A percentile compares a stretch with the other conserved stretches of the same genome.
These are phyloP conservation scores for Trifolium dubium DNA, from an alignment of 306 rosid genomes.

Conservation along the genomic window DNA sequence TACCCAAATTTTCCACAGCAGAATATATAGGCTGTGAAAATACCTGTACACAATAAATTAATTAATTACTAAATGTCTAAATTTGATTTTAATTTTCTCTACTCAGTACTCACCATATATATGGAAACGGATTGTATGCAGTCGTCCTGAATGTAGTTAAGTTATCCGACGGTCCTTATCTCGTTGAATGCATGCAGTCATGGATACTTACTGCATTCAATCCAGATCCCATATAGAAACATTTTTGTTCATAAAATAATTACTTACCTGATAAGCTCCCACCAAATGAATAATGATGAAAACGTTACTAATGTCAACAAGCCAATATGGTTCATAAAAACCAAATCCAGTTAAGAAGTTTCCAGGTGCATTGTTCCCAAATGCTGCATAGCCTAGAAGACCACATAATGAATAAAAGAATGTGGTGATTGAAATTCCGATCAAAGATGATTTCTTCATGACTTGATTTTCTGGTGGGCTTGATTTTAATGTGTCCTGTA, in stretches of 20 bases:
- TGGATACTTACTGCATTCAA: too few species aligned
- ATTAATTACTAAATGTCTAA: background rate
- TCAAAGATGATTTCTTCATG: slow-evolving; percentile 45
- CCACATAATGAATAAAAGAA: slow-evolving; percentile 53
- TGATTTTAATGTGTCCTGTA: slow-evolving; percentile 55
- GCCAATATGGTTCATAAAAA: slow-evolving; percentile 62
- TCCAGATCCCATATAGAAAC: background rate
- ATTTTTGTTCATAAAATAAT: background rate
- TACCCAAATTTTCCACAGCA: slow-evolving; percentile 40
- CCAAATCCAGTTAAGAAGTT: slow-evolving; percentile 68
- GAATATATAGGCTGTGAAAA: slow-evolving; percentile 45
- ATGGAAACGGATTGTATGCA: too few species aligned
- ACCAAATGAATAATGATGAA: slow-evolving; percentile 52
- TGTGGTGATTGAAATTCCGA: slow-evolving; percentile 41
- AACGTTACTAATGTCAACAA: slow-evolving; percentile 50
- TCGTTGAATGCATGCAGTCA: too few species aligned
- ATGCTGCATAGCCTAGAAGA: slow-evolving; percentile 52
- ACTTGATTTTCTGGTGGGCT: slow-evolving; percentile 52
- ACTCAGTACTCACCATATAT: too few species aligned
- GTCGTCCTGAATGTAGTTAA: too few species aligned
- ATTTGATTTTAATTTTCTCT: background rate
- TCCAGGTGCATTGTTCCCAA: slow-evolving; percentile 58
- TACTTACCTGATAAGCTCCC: slow-evolving; percentile 56
- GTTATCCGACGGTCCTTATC: too few species aligned
- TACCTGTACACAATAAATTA: slow-evolving; percentile 35